Evolutionary conservation across 495 filamentous ascomycete species (phyloP), one percentile per base, ranked within the genome.

Genomic region (Xylaria acuta): DNA sequence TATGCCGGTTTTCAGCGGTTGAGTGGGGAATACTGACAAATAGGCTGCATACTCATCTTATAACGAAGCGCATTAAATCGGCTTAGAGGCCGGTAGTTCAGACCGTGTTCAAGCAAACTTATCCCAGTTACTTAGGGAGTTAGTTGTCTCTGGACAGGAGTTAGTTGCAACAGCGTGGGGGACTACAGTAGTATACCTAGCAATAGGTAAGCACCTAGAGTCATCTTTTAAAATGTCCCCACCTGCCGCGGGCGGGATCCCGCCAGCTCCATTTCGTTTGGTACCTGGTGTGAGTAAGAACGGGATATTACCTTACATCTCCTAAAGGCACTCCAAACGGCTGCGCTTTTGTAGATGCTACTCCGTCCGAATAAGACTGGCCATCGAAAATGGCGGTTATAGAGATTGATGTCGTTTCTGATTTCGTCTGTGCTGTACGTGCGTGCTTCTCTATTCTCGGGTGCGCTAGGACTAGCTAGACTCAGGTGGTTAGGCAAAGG

Each of bases 351-450:
- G 56, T 38, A 11, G 12, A 22, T 40, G 16, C 4, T 40, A 45
- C 25, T 27, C 5, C 27, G 3, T 7, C 43, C 14, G 25, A 32
- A 65, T 30, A 9, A 65, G 41, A 65, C 58, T 16, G 5, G 41
- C 38, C 20, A 12, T 45, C 49, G 27, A 32, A 32, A 49, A 45
- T 66, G 64, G 8, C 45, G 34, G 30, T 66, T 20, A 22, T 66
- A 12, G 41, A 64, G 27, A 49, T 64, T 43, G 62, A 64, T 43
- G 62, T 64, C 11, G 27, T 32, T 27, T 47, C 40, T 2, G 62
- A 63, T 25, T 63, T 63, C 12, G 62, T 64, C 27, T 64, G 62
- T 16, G 62, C 40, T n/a, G 62, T 64, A 64, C 14, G 62, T 43
- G 41, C 41, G 47, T 64, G 11, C 41, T 34, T 5, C 3, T 20